Percentiles rank a stretch among this genome's conserved stretches.
phyloP scores from a whole-genome alignment of 2,329 filamentous ascomycete species.

The Diaporthe caulivora region DNA sequence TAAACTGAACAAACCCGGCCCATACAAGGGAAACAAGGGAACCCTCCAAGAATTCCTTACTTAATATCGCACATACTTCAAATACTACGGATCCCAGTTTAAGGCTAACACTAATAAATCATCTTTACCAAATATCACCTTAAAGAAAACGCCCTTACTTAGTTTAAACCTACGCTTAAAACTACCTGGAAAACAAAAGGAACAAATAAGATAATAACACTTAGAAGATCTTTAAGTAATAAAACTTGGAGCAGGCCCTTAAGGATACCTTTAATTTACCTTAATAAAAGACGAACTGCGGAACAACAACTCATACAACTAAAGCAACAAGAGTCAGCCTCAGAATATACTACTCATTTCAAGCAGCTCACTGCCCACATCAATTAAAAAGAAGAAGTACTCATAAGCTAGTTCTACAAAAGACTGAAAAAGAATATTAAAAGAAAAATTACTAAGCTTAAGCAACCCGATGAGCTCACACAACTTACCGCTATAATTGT shows the following conservation, averaged over 20 bases:
- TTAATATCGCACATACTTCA: background rate
- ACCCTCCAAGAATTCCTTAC: background rate
- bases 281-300: background rate
- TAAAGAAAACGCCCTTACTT: background rate
- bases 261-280: background rate
- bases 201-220: too few species aligned
- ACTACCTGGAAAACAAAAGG: too few species aligned
- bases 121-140: background rate
- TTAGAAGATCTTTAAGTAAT: too few species aligned
- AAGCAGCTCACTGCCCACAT: too few species aligned
- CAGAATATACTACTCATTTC: background rate
- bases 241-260: too few species aligned
- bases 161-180: background rate
- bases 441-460: background rate
- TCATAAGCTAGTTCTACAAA: too few species aligned
- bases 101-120: background rate
- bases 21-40: background rate
- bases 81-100: background rate
- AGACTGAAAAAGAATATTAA: background rate
- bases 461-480: background rate
- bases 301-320: background rate
- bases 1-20: background rate
- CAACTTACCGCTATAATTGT: too few species aligned
- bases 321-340: background rate
- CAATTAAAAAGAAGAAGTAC: background rate